Conservation (phyloP, 2,329 filamentous ascomycete species). For the Colletotrichum trifolii region DNA sequence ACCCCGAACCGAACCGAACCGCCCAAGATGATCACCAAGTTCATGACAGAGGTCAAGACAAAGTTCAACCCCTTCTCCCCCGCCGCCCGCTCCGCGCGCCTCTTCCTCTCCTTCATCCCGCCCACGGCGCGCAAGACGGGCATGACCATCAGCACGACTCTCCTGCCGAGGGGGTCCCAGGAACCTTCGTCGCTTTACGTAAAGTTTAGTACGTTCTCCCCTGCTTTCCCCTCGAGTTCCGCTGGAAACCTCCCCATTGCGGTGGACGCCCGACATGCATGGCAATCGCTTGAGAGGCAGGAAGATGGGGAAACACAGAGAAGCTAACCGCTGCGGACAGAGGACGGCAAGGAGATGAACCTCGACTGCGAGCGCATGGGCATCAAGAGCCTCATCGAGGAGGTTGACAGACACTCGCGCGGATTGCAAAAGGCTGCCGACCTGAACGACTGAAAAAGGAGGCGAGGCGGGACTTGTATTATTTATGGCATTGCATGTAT, state of each 20-base stretch:
- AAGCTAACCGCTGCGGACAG: conserved; percentile 54
- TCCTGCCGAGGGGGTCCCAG: conserved; percentile 77
- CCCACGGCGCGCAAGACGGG: conserved; percentile 77
- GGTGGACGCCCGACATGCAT: too few relatives aligned
- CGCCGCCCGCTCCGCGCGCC: conserved; percentile 82
- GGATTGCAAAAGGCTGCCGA: conserved; percentile 85
- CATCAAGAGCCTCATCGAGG: conserved; percentile 87
- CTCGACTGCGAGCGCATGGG: conserved; percentile 84
- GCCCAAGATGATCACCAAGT: conserved; percentile 81
- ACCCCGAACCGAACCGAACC: conserved; percentile 1
- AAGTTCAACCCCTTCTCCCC: conserved; percentile 93
- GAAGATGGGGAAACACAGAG: too few relatives aligned
- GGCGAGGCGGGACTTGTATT: conserved; percentile 4
- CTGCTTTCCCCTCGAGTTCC: neutral
- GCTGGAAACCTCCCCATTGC: too few relatives aligned
- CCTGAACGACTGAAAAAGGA: conserved; percentile 60
- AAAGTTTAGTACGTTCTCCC: conserved; percentile 80
- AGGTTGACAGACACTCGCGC: conserved; percentile 91
- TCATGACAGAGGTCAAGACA: conserved; percentile 85
- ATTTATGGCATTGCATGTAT: conserved; percentile 33
- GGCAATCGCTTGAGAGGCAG: too few relatives aligned
- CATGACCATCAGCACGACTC: conserved; percentile 81
- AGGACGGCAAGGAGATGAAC: conserved; percentile 92
- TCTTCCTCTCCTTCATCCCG: conserved; percentile 88
- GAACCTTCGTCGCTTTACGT: conserved; percentile 77